A percentile compares a stretch with the other conserved stretches of the same genome.
Evolutionary conservation across 2,329 filamentous ascomycete species (phyloP).

Genomic region (Monilinia fructigena): DNA sequence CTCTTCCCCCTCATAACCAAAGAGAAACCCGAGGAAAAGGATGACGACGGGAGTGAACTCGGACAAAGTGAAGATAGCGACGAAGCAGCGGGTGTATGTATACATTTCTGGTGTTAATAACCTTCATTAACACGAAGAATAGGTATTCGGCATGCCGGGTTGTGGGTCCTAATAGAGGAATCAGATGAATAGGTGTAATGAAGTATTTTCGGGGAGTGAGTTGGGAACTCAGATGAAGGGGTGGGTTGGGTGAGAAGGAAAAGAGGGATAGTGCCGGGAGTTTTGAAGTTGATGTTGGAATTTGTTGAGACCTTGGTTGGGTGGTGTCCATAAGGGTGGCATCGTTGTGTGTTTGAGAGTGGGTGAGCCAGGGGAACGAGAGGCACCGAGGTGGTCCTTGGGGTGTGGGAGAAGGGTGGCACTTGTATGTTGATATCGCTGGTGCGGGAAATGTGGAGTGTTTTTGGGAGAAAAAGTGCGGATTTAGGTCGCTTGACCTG

Average conservation of each 20-base stretch:
- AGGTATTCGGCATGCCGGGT: conserved; percentile 1
- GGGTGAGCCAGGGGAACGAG: too few species aligned
- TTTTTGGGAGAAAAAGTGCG: too few species aligned
- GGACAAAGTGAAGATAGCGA: background rate
- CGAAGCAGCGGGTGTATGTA: too few species aligned
- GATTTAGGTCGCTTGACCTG: too few species aligned
- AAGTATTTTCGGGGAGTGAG: background rate
- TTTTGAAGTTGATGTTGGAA: background rate
- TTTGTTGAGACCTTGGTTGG: background rate
- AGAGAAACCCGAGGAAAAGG: background rate
- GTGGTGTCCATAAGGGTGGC: conserved; percentile 7
- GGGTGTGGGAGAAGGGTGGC: too few species aligned
- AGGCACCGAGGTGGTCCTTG: too few species aligned
- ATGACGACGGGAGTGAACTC: background rate
- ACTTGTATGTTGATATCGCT: too few species aligned
- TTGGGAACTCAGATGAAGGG: background rate
- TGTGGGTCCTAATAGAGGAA: background rate
- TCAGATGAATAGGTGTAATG: background rate
- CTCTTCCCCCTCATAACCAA: background rate
- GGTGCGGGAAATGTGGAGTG: too few species aligned
- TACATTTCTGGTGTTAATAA: background rate
- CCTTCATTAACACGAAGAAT: background rate
- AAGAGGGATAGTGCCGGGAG: too few species aligned
- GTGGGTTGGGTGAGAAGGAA: background rate
- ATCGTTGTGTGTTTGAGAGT: too few species aligned